phyloP scores from a whole-genome alignment of 73 alveolate species.

The Paramecium bursaria region DNA sequence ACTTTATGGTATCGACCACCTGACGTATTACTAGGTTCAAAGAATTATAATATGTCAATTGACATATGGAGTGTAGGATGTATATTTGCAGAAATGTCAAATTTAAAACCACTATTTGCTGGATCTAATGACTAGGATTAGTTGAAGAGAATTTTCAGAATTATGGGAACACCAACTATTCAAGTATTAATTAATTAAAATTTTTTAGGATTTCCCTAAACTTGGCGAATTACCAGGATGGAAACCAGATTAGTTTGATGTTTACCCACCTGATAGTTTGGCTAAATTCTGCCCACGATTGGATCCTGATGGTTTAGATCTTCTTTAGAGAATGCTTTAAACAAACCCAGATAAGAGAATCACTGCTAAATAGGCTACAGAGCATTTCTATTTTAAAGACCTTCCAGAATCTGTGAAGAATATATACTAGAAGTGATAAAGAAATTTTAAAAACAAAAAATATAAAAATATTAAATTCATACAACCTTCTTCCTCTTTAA shows the following conservation, averaged over 20 bases:
- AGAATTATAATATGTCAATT: conserved; percentile 85
- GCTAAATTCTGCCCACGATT: conserved; percentile 81
- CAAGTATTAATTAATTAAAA: conserved; percentile 71
- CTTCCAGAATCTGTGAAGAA: conserved; percentile 69
- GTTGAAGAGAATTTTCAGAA: conserved; percentile 80
- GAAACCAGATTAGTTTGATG: conserved; percentile 71
- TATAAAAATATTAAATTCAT: no score
- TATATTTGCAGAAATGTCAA: conserved; percentile 93
- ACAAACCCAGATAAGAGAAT: conserved; percentile 68
- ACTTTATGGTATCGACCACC: conserved; percentile 95
- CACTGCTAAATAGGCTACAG: conserved; percentile 69
- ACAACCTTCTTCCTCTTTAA: no score
- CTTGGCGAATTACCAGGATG: conserved; percentile 45
- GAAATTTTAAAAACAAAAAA: no score
- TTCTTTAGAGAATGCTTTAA: conserved; percentile 70
- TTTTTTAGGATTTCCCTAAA: conserved; percentile 50
- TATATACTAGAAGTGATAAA: no score
- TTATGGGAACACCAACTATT: conserved; percentile 89
- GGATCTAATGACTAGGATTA: conserved; percentile 79
- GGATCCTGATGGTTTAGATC: conserved; percentile 89
- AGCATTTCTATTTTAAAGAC: conserved; percentile 66
- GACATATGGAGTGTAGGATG: conserved; percentile 97
- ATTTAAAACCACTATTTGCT: conserved; percentile 87
- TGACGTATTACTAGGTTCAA: conserved; percentile 87
- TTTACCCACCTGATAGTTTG: conserved; percentile 76